Evolutionary conservation across 306 rosid genomes (phyloP), one percentile per base, ranked within the genome.

Genomic region (Cajanus cajan): DNA sequence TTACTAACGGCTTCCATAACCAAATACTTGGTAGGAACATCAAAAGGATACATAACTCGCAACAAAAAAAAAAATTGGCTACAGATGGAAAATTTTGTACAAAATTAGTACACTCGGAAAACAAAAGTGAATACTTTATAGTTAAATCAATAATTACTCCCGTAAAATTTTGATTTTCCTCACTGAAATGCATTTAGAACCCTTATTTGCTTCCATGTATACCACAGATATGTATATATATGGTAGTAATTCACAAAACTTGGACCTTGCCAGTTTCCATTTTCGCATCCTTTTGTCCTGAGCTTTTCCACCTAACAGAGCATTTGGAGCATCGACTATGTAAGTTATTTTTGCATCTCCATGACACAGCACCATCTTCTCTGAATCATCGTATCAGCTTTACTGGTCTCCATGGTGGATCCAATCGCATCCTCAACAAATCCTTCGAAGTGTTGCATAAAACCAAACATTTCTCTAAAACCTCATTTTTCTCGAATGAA

Each of bases 221-320:
- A 67, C 52, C 77, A 57, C 68, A 73, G 51, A 52, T 73, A 37
- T 22, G 19, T 51, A 21, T 36, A 50, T 36, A 37, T 37, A 66
- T 21, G 21, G 45, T 52, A 78, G 34, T 43, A 79, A 65, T 58
- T 79, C 83, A 79, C 81, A 83, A 74, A 83, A 78, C 73, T 83
- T 67, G 80, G 62, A 40, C 77, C 51, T 37, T 12, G 78, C 10
- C 22, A 73, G 41, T 47, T 73, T 0, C 16, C 58, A 37, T 14
- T 36, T 71, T 45, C 33, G 15, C 34, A 67, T 44, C 61, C 50
- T 68, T 57, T 51, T 15, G 19, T 39, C 43, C 51, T 36, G 44
- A 58, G 65, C 68, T 57, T 57, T 80, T n/a, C 66, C 31, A 68
- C 73, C 40, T 18, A 77, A 69, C 65, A 9, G 7, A 51, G 61